Base-by-base conservation (phyloP, 2,329 filamentous ascomycete genomes). In the Penicillium aurantiogriseum region DNA sequence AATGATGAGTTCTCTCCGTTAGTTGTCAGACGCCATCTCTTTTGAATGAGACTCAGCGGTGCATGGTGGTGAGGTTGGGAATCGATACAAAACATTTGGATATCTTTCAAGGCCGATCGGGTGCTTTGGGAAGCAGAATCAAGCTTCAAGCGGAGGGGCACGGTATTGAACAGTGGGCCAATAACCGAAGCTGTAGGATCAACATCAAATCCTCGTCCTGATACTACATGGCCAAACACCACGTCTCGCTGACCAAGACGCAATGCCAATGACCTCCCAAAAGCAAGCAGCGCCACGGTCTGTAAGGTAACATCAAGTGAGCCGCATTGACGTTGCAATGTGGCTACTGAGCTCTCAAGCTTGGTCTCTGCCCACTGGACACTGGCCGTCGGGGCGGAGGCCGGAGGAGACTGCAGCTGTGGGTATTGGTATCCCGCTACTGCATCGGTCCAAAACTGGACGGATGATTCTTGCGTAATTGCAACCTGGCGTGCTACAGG, bases 151-250 rank as follows among this genome's bases (percentile, higher is more conserved):
- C 51, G 43, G 35, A 54, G 48, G 10, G 51, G 51, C 4, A 54
- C 51, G 1, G 51, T 54, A 17, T 54, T 54, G 43, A 54, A 54
- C 8, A 54, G 27, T 5, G 51, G 51, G 6, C 51, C 51, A 27
- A 54, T 48, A 7, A 54, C 44, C 6, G 25, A 47, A n/a, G 39
- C 46, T 11, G 31, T 33, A 17, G 23, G n/a, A 10, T 54, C 51
- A 39, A 54, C 38, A 23, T 47, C 51, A 13, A 40, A 48, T 9
- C 33, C 46, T 17, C 51, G 43, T 7, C 51, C 51, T 9, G 51
- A 54, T 23, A 54, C 44, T 17, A 54, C 51, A 23, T 54, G 51
- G 10, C 51, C 51, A 19, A 54, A 54, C 4, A 54, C 51, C 29
- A 54, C 44, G 19, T 54, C 51, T 13, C 51, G 44, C 51, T 54